Base-by-base conservation (phyloP, 75 land plant species). In the Pinus tabuliformis region DNA sequence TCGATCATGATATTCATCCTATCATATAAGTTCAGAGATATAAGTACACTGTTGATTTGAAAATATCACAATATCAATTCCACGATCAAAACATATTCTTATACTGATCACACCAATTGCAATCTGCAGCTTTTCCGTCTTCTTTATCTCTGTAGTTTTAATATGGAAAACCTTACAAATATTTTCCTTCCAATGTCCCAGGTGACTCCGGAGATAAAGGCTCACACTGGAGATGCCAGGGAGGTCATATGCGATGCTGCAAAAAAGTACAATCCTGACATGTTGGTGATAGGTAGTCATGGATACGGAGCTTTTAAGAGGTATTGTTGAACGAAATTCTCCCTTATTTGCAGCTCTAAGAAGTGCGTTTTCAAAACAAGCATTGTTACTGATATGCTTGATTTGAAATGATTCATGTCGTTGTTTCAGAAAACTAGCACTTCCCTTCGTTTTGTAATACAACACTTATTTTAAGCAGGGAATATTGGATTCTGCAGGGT, bases 271-370 rank as follows among this genome's bases (percentile, higher is more conserved):
- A 14, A 57, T 17, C 7, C 59, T 70, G 76, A 72, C 22, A n/a
- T 54, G 24, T 18, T 78, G 42, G 59, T 78, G 24, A 13, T 78
- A 20, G 79, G 79, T 22, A 72, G 75, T 56, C 79, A 78, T 78
- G 79, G 79, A 33, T 73, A 78, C 18, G 75, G 75, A 20, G 37
- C 79, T 54, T 30, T 78, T 26, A 78, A 78, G 45, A 78, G 79
- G 79, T 78, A 57, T 52, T 33, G 18, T 11, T 77, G 26, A 21
- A 52, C 24, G 45, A 28, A 15, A 65, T 21, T 22, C n/a, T 16
- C 45, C 33, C 20, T 8, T 4, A 28, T 28, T 62, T 28, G 4
- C 33, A 26, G 65, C 30, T 63, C 6, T 42, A 5, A 42, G 45
- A 42, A 42, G 45, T 5, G 45, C 45, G 6, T 42, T 42, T 42